These are phyloP conservation scores for Rubia balearica DNA, from an alignment of 305 asterid species.

Conservation along the genomic window DNA sequence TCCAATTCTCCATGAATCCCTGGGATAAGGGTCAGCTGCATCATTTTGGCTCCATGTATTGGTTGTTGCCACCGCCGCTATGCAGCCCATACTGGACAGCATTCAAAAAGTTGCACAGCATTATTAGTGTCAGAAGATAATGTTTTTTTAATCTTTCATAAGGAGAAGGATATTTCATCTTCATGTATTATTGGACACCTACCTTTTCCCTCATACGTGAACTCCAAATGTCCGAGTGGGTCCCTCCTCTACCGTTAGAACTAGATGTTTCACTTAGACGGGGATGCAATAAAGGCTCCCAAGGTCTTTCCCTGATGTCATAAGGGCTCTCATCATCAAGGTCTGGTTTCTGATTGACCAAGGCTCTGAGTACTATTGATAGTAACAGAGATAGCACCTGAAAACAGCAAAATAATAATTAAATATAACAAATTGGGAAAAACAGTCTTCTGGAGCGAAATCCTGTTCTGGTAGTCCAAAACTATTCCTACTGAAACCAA, in stretches of 20 bases:
- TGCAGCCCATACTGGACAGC: slow-evolving; percentile 38
- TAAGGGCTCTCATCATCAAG: slow-evolving; percentile 50
- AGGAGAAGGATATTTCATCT: neutral
- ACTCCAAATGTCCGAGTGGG: slow-evolving; percentile 61
- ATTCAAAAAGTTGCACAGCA: neutral
- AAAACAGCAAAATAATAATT: slow-evolving; percentile 18
- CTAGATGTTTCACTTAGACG: slow-evolving; percentile 41
- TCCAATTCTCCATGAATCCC: slow-evolving; percentile 18
- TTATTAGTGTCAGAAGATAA: neutral
- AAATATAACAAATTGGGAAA: slow-evolving; percentile 5
- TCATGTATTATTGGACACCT: slow-evolving; percentile 5
- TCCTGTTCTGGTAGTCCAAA: neutral
- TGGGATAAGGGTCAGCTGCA: slow-evolving; percentile 20
- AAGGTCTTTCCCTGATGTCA: slow-evolving; percentile 33
- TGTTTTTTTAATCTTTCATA: neutral
- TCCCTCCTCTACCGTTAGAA: slow-evolving; percentile 26
- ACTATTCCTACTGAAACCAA: neutral
- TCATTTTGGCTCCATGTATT: slow-evolving; percentile 23
- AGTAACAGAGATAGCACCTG: slow-evolving; percentile 59
- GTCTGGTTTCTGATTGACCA: slow-evolving; percentile 43
- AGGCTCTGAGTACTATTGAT: slow-evolving; percentile 54
- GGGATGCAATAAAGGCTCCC: slow-evolving; percentile 62
- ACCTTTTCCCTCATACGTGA: slow-evolving; percentile 84
- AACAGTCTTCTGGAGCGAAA: neutral
- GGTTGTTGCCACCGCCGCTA: slow-evolving; percentile 26